Evolutionary conservation across 2,329 filamentous ascomycete genomes (phyloP), one percentile per base, ranked within the genome.

Genomic region (Fusarium palustre): DNA sequence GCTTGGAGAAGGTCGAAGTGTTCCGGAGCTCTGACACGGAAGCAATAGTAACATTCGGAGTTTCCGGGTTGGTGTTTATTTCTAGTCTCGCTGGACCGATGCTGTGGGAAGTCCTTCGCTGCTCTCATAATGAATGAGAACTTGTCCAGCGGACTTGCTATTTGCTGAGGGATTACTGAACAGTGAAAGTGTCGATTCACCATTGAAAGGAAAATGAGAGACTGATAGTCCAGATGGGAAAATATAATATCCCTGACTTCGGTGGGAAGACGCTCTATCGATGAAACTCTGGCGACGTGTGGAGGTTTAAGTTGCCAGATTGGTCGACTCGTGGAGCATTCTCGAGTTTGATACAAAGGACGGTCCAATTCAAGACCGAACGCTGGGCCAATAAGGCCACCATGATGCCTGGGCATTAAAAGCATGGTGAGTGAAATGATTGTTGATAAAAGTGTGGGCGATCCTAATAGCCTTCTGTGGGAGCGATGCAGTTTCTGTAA

Each of bases 31-130:
- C 80, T 76, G n/a, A 82, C 79, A 3, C 79, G 77, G 62, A 79
- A 82, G 73, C 81, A 82, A 28, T 80, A 73, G 67, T 81, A 82
- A 67, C 80, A 82, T 61, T 81, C 80, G 45, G 80, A 79, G 67
- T 82, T 82, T 18, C 80, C 80, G 1, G 80, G 80, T 52, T 77
- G 75, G 61, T 80, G 78, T 46, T 79, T 76, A 48, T 76, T 76
- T 11, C 76, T 77, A 62, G 76, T 79, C 47, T 79, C 77, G 62
- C 74, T 77, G 7, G 79, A 77, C 22, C 80, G 78, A 66, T 82
- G 80, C 30, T 81, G 79, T 2, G 76, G 71, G 58, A 82, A 82
- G 72, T 80, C 77, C 42, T 79, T 81, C 57, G 78, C 80, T 4
- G 80, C 80, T 33, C 75, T 75, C 79, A 81, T 80, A 67, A 82